These are phyloP conservation scores for Talaromyces liani DNA, from an alignment of 495 filamentous ascomycete species.

Conservation along the genomic window DNA sequence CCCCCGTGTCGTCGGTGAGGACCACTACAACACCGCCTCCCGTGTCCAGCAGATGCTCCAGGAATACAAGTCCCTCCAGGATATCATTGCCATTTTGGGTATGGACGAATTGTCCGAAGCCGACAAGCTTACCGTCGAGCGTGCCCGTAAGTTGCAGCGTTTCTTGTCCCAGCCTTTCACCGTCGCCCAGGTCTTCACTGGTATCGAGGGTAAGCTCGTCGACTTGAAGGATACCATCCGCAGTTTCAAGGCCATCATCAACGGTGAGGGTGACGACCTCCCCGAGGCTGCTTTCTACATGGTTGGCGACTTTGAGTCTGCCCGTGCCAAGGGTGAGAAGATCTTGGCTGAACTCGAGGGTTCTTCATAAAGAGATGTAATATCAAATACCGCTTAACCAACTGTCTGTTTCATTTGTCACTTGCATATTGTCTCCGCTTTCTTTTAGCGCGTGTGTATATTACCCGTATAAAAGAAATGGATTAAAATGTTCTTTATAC, in stretches of 20 bases:
- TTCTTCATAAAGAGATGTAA: slow-evolving; percentile 50
- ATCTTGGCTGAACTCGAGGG: slow-evolving; percentile 92
- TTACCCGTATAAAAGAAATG: slow-evolving; percentile 37
- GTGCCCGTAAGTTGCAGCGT: slow-evolving; percentile 98
- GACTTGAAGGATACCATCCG: slow-evolving; percentile 96
- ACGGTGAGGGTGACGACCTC: slow-evolving; percentile 89
- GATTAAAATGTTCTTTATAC: slow-evolving; percentile 7
- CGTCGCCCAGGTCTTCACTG: slow-evolving; percentile 96
- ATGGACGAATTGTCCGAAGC: slow-evolving; percentile 99
- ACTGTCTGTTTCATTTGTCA: slow-evolving; percentile 12
- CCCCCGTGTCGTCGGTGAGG: slow-evolving; percentile 93
- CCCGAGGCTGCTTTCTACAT: slow-evolving; percentile 97
- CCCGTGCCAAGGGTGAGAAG: slow-evolving; percentile 97
- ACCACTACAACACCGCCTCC: slow-evolving; percentile 93
- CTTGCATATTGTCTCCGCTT: slow-evolving; percentile 29
- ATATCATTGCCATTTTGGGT: slow-evolving; percentile 99
- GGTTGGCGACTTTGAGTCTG: slow-evolving; percentile 93
- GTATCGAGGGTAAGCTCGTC: slow-evolving; percentile 96
- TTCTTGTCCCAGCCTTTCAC: slow-evolving; percentile 99
- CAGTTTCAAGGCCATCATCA: slow-evolving; percentile 96
- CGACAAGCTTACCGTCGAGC: slow-evolving; percentile 99
- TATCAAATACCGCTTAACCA: slow-evolving; percentile 16
- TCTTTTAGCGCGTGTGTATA: slow-evolving; percentile 38
- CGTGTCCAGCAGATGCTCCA: slow-evolving; percentile 98
- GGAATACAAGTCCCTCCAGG: slow-evolving; percentile 99